Percentiles rank a stretch among this genome's conserved stretches.
Conservation (phyloP, 345 rosid genomes). For the Brassica juncea region DNA sequence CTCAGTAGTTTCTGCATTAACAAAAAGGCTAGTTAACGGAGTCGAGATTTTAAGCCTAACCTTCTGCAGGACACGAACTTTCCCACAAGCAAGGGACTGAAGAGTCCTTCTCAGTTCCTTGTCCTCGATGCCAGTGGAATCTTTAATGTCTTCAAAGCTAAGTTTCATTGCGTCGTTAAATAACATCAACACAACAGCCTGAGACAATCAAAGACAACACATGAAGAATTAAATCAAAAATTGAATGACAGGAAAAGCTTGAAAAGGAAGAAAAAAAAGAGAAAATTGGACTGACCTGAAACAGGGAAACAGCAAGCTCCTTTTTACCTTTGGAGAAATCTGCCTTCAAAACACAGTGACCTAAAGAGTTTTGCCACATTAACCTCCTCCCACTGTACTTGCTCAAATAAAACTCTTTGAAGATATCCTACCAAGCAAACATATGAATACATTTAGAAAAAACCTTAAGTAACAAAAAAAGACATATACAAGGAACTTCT, state of each 20-base stretch:
- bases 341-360: conserved; percentile 87
- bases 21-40: neutral
- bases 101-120: conserved; percentile 91
- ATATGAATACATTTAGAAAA: conserved; percentile 3
- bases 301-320: conserved; percentile 91
- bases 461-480: neutral
- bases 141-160: conserved; percentile 89
- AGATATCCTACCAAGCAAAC: conserved; percentile 69
- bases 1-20: conserved; percentile 6
- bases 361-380: conserved; percentile 95
- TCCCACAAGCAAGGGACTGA: conserved; percentile 99
- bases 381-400: conserved; percentile 90
- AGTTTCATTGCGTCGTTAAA: conserved; percentile 90
- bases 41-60: conserved; percentile 38
- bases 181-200: conserved; percentile 90
- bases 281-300: conserved; percentile 61
- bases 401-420: conserved; percentile 94
- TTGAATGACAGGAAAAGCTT: neutral
- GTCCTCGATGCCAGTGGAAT: conserved; percentile 89
- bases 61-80: conserved; percentile 93
- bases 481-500: conserved; percentile 16
- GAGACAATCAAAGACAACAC: conserved; percentile 19
- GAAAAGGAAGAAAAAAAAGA: neutral
- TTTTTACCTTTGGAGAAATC: conserved; percentile 84
- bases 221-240: neutral